A percentile compares a stretch with the other conserved stretches of the same genome.
Conservation (phyloP, 1,284 basidiomycete species). For the Takashimella tepidaria region DNA sequence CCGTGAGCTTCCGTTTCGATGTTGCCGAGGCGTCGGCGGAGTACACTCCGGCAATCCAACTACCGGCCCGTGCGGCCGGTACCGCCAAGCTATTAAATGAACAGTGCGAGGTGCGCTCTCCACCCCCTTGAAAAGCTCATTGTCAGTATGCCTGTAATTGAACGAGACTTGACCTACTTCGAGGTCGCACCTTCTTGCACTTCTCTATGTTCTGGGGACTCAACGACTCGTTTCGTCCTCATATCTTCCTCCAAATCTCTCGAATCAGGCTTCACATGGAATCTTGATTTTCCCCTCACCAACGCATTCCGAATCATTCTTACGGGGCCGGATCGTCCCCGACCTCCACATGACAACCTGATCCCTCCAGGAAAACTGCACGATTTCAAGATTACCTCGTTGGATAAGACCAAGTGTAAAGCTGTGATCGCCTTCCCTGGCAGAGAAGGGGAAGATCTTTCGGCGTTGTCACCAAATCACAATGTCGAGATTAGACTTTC, state of each 20-base stretch:
- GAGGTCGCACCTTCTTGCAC: neutral
- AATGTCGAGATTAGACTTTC: slow-evolving; percentile 19
- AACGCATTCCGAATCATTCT: slow-evolving; percentile 36
- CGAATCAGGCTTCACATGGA: slow-evolving; percentile 33
- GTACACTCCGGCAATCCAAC: too few species aligned
- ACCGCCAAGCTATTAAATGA: too few species aligned
- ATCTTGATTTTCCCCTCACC: slow-evolving; percentile 32
- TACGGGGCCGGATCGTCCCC: slow-evolving; percentile 35
- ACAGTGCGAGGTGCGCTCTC: too few species aligned
- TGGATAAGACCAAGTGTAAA: slow-evolving; percentile 12
- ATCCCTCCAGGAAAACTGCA: slow-evolving; percentile 21
- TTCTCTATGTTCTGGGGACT: slow-evolving; percentile 7
- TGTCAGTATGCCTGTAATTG: slow-evolving; percentile 7
- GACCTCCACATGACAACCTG: slow-evolving; percentile 43
- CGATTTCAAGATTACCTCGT: slow-evolving; percentile 18
- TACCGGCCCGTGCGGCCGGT: too few species aligned
- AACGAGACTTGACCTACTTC: slow-evolving; percentile 10
- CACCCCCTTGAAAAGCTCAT: too few species aligned
- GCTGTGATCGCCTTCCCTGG: slow-evolving; percentile 24
- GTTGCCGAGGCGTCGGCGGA: too few species aligned
- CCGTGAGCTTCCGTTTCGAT: too few species aligned
- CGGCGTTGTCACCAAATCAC: slow-evolving; percentile 7
- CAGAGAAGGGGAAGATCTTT: slow-evolving; percentile 12
- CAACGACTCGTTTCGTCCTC: slow-evolving; percentile 20
- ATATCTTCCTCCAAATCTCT: slow-evolving; percentile 10